phyloP scores from a whole-genome alignment of 257 asterid species.

The Dorcoceras hygrometricum region DNA sequence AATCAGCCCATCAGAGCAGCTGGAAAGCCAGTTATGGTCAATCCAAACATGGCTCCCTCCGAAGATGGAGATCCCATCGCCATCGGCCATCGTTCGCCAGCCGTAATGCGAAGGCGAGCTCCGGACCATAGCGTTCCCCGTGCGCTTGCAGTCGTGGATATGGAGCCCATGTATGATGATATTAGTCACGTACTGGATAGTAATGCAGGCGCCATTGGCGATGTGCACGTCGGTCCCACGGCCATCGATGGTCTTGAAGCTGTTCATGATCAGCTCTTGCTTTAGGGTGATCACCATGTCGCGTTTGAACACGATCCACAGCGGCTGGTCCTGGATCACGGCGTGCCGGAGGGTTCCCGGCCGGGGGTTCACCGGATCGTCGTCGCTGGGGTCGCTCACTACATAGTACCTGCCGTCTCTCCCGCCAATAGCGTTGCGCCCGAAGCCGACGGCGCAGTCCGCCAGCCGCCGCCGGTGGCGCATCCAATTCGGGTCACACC shows the following conservation, averaged over 20 bases:
- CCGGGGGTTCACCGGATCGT: conserved; percentile 68
- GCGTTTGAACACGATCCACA: conserved; percentile 79
- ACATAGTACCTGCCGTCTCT: conserved; percentile 71
- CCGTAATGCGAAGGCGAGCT: conserved; percentile 74
- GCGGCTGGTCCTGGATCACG: conserved; percentile 72
- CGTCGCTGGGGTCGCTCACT: conserved; percentile 61
- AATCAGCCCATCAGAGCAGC: conserved; percentile 80
- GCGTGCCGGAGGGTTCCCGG: conserved; percentile 92
- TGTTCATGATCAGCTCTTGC: conserved; percentile 80
- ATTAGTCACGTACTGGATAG: conserved; percentile 66
- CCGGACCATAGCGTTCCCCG: conserved; percentile 88
- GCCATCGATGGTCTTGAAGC: conserved; percentile 87
- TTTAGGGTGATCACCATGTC: conserved; percentile 76
- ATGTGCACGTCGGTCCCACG: conserved; percentile 83
- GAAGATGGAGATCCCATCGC: conserved; percentile 80
- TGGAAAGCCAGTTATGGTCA: conserved; percentile 74
- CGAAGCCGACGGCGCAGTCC: conserved; percentile 84
- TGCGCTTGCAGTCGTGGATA: conserved; percentile 68
- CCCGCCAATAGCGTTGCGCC: conserved; percentile 83
- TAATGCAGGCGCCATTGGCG: conserved; percentile 69
- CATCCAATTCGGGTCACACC: conserved; percentile 72
- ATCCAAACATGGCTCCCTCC: conserved; percentile 81
- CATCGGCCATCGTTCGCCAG: conserved; percentile 86
- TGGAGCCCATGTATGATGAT: conserved; percentile 78
- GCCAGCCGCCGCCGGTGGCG: conserved; percentile 75